phyloP scores from a whole-genome alignment of 116 monocot genomes.

The Posidonia oceanica region DNA sequence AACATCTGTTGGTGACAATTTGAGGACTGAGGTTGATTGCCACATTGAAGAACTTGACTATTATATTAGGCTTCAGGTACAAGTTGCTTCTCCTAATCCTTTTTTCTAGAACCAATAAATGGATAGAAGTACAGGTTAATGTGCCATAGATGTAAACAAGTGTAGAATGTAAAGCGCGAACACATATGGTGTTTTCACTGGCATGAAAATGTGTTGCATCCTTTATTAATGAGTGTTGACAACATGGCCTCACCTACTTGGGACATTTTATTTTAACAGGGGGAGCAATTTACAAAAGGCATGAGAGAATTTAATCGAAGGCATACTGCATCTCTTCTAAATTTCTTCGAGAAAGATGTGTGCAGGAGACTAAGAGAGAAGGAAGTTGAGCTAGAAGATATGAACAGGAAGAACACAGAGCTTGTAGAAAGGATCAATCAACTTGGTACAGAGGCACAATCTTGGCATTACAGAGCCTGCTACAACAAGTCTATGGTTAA shows the following conservation, averaged over 20 bases:
- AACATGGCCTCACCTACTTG: not conserved
- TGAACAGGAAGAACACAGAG: slow-evolving; percentile 48
- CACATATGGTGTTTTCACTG: not conserved
- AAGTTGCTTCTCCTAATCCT: not conserved
- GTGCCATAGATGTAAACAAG: too few species aligned
- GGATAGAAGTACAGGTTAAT: not conserved
- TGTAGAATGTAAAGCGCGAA: too few species aligned
- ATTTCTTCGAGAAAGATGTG: slow-evolving; percentile 21
- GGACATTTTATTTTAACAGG: slow-evolving; percentile 20
- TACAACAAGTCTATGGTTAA: slow-evolving; percentile 46
- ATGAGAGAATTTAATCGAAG: slow-evolving; percentile 44
- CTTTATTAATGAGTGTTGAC: not conserved
- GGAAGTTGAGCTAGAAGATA: slow-evolving; percentile 43
- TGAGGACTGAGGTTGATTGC: slow-evolving; percentile 31
- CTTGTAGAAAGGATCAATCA: slow-evolving; percentile 42
- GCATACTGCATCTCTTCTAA: slow-evolving; percentile 28
- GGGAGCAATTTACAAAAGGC: slow-evolving; percentile 34
- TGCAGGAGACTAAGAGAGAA: slow-evolving; percentile 33
- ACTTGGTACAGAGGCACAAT: slow-evolving; percentile 33
- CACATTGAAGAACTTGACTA: slow-evolving; percentile 53
- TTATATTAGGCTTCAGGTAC: slow-evolving; percentile 51
- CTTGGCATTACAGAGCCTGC: slow-evolving; percentile 44
- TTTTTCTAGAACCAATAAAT: not conserved
- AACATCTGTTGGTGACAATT: slow-evolving; percentile 27
- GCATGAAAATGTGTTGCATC: too few species aligned